These are phyloP conservation scores for Fragilaria crotonensis DNA, from an alignment of 108 stramenopile genomes.

Conservation along the genomic window DNA sequence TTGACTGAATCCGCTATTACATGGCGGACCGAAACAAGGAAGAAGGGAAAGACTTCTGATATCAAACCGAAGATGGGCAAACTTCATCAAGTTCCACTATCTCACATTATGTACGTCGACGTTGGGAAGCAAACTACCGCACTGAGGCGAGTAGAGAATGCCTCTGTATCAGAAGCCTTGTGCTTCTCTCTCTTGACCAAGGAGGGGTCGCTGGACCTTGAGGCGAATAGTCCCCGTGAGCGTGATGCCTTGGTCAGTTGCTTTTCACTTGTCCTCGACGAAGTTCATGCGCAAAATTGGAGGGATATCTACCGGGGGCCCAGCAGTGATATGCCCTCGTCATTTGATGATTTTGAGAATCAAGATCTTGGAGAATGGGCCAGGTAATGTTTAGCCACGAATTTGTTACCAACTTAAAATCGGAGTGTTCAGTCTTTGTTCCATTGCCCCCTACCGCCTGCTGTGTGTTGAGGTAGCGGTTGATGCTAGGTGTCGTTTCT, in stretches of 20 bases:
- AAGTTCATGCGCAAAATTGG: conserved; percentile 87
- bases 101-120: conserved; percentile 86
- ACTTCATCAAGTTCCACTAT: conserved; percentile 72
- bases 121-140: conserved; percentile 84
- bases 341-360: conserved; percentile 57
- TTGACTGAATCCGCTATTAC: conserved; percentile 73
- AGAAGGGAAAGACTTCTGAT: conserved; percentile 34
- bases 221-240: conserved; percentile 69
- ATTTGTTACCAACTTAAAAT: too few relatives aligned
- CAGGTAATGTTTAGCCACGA: background rate
- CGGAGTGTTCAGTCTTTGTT: too few relatives aligned
- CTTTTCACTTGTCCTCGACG: conserved; percentile 77
- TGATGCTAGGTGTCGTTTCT: too few relatives aligned
- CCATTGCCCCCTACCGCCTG: too few relatives aligned
- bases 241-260: conserved; percentile 78
- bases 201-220: conserved; percentile 79
- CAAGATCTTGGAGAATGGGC: background rate
- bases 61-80: conserved; percentile 71
- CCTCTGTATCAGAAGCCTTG: conserved; percentile 52
- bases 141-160: conserved; percentile 77
- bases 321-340: conserved; percentile 77
- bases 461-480: too few relatives aligned
- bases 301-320: conserved; percentile 82
- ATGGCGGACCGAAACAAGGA: conserved; percentile 79
- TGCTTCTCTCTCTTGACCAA: conserved; percentile 82